These are phyloP conservation scores for Globisporangium spiculum DNA, from an alignment of 352 stramenopile species.

Conservation along the genomic window DNA sequence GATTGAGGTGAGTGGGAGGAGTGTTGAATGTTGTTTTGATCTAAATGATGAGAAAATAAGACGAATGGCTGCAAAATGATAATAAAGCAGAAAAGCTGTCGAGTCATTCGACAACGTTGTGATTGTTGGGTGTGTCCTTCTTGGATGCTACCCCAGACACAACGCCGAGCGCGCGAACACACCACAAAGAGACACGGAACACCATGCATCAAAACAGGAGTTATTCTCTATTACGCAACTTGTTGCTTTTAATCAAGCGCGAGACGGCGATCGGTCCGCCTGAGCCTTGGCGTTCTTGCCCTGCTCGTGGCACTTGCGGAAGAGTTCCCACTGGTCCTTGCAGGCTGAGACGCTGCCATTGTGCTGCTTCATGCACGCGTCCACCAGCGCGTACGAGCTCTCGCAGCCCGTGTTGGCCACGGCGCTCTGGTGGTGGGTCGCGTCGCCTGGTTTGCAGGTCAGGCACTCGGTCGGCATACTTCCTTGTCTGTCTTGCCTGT, in stretches of 20 bases:
- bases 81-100: neutral
- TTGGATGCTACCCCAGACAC: no score
- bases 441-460: slow-evolving; percentile 68
- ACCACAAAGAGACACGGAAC: neutral
- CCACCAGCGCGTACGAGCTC: slow-evolving; percentile 56
- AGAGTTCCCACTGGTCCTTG: slow-evolving; percentile 67
- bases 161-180: no score
- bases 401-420: slow-evolving; percentile 72
- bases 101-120: neutral
- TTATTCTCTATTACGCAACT: neutral
- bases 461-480: slow-evolving; percentile 68
- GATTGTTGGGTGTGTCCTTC: no score
- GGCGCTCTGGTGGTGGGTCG: slow-evolving; percentile 62
- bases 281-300: slow-evolving; percentile 27
- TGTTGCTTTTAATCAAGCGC: neutral
- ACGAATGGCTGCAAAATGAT: neutral
- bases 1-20: neutral
- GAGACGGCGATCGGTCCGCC: slow-evolving; percentile 2
- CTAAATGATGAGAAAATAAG: neutral
- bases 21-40: neutral
- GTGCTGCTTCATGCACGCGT: slow-evolving; percentile 82
- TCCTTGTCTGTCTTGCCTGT: neutral
- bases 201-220: neutral
- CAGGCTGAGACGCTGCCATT: slow-evolving; percentile 74
- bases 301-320: slow-evolving; percentile 74